Conservation (phyloP, 257 asterid genomes). For the Solanum arcanum region DNA sequence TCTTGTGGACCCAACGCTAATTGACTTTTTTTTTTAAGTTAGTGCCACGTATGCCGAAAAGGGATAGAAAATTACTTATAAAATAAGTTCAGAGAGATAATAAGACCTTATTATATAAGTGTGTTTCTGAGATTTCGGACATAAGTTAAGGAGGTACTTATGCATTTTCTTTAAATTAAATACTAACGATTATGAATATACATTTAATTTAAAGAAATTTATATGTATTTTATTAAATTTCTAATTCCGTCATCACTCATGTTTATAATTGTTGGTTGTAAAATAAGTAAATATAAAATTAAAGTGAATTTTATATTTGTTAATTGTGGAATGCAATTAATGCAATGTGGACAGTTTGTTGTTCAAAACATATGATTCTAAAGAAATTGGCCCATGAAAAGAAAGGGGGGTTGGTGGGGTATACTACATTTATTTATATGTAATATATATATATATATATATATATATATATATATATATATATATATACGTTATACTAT, state of each 20-base stretch:
- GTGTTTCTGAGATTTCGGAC: accelerated
- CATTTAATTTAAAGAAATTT: too few species aligned
- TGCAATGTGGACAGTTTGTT: conserved; percentile 5
- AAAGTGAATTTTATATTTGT: neutral
- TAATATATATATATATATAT: neutral
- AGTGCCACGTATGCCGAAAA: too few species aligned
- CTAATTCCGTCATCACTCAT: neutral
- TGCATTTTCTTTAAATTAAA: too few species aligned
- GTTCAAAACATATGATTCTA: conserved; percentile 14
- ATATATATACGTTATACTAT: neutral
- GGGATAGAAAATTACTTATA: too few species aligned
- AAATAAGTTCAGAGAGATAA: too few species aligned
- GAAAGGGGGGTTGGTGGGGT: neutral
- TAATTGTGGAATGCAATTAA: conserved; percentile 4
- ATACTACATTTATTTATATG: neutral
- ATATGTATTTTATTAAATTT: too few species aligned
- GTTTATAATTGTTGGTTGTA: neutral
- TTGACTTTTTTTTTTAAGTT: too few species aligned
- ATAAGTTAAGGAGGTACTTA: too few species aligned
- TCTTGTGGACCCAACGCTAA: accelerated
- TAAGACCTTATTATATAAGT: too few species aligned
- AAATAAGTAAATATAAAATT: neutral
- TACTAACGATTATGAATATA: too few species aligned
- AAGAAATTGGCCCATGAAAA: conserved; percentile 1
- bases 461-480: too few species aligned